Percentiles rank a stretch among this genome's conserved stretches.
Evolutionary conservation across 2,329 filamentous ascomycete species (phyloP).

Genomic region (Thelonectria olida): DNA sequence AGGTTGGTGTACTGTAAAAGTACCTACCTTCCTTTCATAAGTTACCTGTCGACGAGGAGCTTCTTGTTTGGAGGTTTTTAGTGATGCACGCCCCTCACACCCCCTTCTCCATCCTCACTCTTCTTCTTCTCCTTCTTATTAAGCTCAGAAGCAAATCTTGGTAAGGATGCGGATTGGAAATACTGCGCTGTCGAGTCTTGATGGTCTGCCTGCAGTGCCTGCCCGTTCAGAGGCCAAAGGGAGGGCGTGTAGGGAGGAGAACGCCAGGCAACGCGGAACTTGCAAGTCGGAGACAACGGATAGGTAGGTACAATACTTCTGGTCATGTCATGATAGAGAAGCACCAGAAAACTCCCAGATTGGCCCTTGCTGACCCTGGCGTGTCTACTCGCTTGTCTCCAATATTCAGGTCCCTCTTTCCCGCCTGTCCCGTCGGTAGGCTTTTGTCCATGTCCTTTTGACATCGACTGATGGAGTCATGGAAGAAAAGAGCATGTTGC

Average conservation of each 20-base stretch:
- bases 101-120: constrained; percentile 4
- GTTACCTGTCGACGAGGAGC: background rate
- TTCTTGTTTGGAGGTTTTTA: background rate
- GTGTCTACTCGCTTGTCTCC: background rate
- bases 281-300: constrained; percentile 11
- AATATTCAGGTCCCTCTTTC: constrained; percentile 11
- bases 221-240: background rate
- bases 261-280: background rate
- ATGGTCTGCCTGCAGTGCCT: background rate
- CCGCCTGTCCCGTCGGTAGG: constrained; percentile 26
- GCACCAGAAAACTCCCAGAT: constrained; percentile 15
- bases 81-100: constrained; percentile 19
- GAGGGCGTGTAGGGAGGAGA: constrained; percentile 13
- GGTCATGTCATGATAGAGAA: background rate
- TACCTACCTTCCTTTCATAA: background rate
- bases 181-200: background rate
- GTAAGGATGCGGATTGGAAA: constrained; percentile 9
- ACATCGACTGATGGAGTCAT: constrained; percentile 23
- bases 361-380: constrained; percentile 1
- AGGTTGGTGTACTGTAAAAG: background rate
- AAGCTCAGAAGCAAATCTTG: constrained; percentile 13
- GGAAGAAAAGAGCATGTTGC: constrained; percentile 14
- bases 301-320: no score
- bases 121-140: constrained; percentile 8
- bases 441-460: constrained; percentile 7